These are phyloP conservation scores for Debaryomycetaceae sp. DNA, from an alignment of 1,139 yeast genomes.

Conservation along the genomic window DNA sequence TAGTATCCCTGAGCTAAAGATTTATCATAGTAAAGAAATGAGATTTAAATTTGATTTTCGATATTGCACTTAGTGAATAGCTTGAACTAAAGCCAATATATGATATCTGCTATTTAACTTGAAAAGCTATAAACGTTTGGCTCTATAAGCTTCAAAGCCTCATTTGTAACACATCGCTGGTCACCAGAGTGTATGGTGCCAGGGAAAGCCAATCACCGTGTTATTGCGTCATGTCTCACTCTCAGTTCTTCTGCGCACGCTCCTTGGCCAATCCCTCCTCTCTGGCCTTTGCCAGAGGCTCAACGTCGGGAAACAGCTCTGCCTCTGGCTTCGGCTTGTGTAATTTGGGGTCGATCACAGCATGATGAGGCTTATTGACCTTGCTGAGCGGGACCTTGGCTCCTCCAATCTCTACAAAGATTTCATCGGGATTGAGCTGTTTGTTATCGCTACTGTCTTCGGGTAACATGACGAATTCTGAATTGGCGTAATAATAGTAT, in stretches of 20 bases:
- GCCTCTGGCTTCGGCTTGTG: conserved; percentile 26
- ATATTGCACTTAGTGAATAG: no score
- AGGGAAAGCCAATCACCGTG: no score
- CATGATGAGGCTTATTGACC: conserved; percentile 43
- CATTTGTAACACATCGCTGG: no score
- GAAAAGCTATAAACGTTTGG: no score
- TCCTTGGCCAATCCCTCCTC: conserved; percentile 16
- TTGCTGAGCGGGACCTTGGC: conserved; percentile 32
- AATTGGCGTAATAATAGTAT: background rate
- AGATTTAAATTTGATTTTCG: no score
- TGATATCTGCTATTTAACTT: no score
- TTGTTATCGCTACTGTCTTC: conserved; percentile 15
- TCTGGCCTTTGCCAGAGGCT: conserved; percentile 27
- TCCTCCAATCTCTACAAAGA: conserved; percentile 34
- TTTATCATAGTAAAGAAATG: no score
- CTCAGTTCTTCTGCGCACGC: conserved; percentile 4
- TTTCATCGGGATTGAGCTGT: conserved; percentile 19
- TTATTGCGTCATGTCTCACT: background rate
- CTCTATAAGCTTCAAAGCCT: no score
- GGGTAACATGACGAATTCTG: conserved; percentile 4
- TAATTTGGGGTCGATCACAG: conserved; percentile 26
- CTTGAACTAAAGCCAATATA: background rate
- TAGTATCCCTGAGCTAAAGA: background rate
- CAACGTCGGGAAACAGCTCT: conserved; percentile 21
- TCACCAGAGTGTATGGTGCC: no score